Evolutionary conservation across 2,329 filamentous ascomycete genomes (phyloP), one percentile per base, ranked within the genome.

Genomic region (Penicillium sp.): DNA sequence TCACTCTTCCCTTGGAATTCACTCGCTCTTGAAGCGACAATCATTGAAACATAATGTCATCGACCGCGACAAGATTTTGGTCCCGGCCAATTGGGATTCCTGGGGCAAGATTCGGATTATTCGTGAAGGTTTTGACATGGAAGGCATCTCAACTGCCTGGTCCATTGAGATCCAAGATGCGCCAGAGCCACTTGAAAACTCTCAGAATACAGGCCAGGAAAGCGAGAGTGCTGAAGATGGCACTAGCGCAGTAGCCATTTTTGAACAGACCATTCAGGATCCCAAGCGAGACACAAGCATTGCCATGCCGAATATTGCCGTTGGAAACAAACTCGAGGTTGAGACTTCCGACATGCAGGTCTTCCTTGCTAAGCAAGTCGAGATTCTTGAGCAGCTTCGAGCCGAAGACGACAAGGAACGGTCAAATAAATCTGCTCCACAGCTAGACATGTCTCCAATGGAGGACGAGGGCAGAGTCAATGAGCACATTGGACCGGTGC

Each of bases 71-170:
- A 94, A 94, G 76, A 90, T 98, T 46, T 78, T 96, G 4, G 87
- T 98, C 0, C 91, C 91, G 1, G 86, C 90, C 12, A 96, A 96
- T 67, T 98, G 93, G 93, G 93, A 98, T 69, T 96, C 90, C 0
- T 96, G 90, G 88, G 90, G 90, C 50, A 98, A 97, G 71, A 96
- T 98, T 51, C 81, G 91, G 37, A 89, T 97, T 39, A 76, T 97
- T 27, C 82, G 89, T 46, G 93, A 95, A 64, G 88, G 85, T 0
- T 97, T 97, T 60, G 89, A 97, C 57, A 88, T 94, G 24, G 93
- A 98, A 73, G 80, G 81, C 11, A 78, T 95, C 38, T 93, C 88
- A 59, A 80, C 83, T 49, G 87, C 84, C 43, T 98, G 93, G 93
- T 85, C 85, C 1, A 79, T 88, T 47, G 90, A 95, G 56, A 86